These are phyloP conservation scores for Monilinia aucupariae DNA, from an alignment of 2,329 filamentous ascomycete species.

Conservation along the genomic window DNA sequence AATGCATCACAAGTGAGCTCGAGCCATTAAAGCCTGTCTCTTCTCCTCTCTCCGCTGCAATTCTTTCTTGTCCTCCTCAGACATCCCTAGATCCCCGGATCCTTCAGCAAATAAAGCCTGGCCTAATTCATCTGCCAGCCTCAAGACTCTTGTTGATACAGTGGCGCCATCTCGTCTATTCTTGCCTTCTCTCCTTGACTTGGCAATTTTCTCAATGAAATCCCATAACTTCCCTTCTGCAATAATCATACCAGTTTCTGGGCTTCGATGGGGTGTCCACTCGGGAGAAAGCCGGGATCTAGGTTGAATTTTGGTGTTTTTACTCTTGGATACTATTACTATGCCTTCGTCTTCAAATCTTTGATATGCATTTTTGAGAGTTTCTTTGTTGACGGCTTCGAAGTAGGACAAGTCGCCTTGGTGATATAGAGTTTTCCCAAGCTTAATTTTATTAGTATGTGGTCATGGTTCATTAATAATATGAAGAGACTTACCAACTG, in stretches of 20 bases:
- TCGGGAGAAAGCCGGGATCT: constrained; percentile 65
- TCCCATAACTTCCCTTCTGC: constrained; percentile 79
- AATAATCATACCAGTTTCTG: constrained; percentile 53
- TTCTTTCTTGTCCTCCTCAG: constrained; percentile 46
- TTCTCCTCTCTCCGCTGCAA: constrained; percentile 45
- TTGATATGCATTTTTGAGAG: constrained; percentile 85
- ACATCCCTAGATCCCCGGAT: constrained; percentile 37
- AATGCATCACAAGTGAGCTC: constrained; percentile 44
- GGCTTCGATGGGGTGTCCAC: constrained; percentile 68
- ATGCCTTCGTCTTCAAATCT: constrained; percentile 90
- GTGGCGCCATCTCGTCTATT: constrained; percentile 90
- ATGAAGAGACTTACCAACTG: constrained; percentile 58
- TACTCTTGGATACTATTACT: constrained; percentile 64
- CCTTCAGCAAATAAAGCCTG: constrained; percentile 60
- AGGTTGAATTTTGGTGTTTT: constrained; percentile 55
- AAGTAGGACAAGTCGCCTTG: constrained; percentile 97
- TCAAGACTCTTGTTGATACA: constrained; percentile 74
- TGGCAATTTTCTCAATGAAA: constrained; percentile 83
- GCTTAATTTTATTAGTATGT: constrained; percentile 42
- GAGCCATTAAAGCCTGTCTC: constrained; percentile 43
- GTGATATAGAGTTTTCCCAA: constrained; percentile 95
- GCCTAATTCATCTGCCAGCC: constrained; percentile 70
- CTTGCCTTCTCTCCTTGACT: constrained; percentile 83
- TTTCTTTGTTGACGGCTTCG: constrained; percentile 97
- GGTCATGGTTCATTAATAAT: background rate